Conservation (phyloP, 768 basidiomycete species). For the Tricholoma bakamatsutake region DNA sequence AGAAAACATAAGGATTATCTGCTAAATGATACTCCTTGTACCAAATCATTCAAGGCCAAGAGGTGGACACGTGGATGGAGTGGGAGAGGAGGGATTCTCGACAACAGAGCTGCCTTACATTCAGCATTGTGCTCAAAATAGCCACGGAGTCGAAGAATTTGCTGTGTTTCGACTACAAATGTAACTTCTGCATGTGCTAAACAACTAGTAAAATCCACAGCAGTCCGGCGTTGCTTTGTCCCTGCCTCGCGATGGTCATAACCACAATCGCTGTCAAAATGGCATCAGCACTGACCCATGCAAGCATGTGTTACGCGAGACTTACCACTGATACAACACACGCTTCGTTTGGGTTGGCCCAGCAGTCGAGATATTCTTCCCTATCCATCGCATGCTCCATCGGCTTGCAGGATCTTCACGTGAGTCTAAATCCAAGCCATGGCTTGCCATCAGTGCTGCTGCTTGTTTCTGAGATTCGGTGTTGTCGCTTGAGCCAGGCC, state of each 20-base stretch:
- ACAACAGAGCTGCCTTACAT: conserved; percentile 16
- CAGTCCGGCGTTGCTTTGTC: no score
- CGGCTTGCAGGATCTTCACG: no score
- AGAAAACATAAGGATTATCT: no score
- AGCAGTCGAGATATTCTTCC: no score
- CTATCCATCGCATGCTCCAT: no score
- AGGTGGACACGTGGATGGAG: conserved; percentile 27
- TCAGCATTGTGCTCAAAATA: conserved; percentile 21
- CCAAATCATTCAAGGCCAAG: conserved; percentile 12
- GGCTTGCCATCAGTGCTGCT: background rate
- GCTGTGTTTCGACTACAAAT: conserved; percentile 2
- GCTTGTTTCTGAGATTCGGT: background rate
- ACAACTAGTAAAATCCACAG: conserved; percentile 23
- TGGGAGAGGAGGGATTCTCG: conserved; percentile 21
- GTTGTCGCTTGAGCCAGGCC: background rate
- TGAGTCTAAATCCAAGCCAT: no score
- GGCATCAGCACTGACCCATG: no score
- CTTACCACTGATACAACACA: no score
- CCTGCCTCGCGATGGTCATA: no score
- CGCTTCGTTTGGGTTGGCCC: no score
- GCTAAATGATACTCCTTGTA: conserved; percentile 3
- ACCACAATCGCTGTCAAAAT: no score
- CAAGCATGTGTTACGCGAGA: no score
- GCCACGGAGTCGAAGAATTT: conserved; percentile 19
- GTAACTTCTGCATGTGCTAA: conserved; percentile 30